A percentile compares a stretch with the other conserved stretches of the same genome.
These are phyloP conservation scores for Erysiphe pulchra DNA, from an alignment of 2,329 filamentous ascomycete species.

Conservation along the genomic window DNA sequence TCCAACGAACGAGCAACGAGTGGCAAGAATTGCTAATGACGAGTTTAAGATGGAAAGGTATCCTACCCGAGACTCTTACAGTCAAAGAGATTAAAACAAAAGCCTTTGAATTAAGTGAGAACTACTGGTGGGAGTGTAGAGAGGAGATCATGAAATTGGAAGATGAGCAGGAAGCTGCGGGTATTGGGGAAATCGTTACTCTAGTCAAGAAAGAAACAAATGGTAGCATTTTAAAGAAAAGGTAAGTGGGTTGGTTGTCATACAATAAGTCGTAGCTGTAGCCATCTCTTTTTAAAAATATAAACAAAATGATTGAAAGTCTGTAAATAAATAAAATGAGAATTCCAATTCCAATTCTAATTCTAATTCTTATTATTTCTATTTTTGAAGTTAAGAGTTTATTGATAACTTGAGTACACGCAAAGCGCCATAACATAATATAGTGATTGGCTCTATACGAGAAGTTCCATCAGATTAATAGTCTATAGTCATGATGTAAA, in stretches of 20 bases:
- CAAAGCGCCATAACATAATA: too few relatives aligned
- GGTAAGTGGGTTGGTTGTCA: slow-evolving; percentile 21
- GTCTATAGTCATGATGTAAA: too few relatives aligned
- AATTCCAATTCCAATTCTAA: too few relatives aligned
- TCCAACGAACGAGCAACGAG: slow-evolving; percentile 58
- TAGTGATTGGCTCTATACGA: too few relatives aligned
- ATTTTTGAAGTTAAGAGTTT: too few relatives aligned
- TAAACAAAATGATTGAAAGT: too few relatives aligned
- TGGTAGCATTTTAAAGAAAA: slow-evolving; percentile 10
- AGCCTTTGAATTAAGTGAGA: slow-evolving; percentile 75
- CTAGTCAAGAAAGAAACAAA: slow-evolving; percentile 45
- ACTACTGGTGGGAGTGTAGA: slow-evolving; percentile 96
- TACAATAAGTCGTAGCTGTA: slow-evolving; percentile 22
- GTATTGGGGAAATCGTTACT: slow-evolving; percentile 83
- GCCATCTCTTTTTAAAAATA: too few relatives aligned
- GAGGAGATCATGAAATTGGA: slow-evolving; percentile 82
- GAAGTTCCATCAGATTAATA: too few relatives aligned
- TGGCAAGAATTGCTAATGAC: slow-evolving; percentile 80
- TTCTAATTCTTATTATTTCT: too few relatives aligned
- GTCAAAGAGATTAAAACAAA: slow-evolving; percentile 83
- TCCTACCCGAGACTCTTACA: slow-evolving; percentile 38
- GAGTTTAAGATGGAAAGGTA: slow-evolving; percentile 39
- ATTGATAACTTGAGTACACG: too few relatives aligned
- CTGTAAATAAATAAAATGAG: too few relatives aligned
- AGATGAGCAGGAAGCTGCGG: slow-evolving; percentile 68